Evolutionary conservation across 176 grass and related monocot genomes (phyloP), one percentile per base, ranked within the genome.

Genomic region (Musa schizocarpa): DNA sequence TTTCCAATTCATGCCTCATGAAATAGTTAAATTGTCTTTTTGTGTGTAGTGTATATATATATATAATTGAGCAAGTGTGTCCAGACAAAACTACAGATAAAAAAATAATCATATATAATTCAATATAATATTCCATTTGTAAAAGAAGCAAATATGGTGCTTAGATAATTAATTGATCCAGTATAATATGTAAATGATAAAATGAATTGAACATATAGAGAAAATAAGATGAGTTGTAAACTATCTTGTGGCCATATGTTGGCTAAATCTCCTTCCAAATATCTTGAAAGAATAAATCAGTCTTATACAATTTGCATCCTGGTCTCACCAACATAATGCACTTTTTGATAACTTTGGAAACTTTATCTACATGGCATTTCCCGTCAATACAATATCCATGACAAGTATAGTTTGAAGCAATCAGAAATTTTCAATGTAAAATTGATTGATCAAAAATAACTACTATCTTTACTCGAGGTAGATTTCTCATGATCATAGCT

Each of bases 401-500:
- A 25, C 7, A 65, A 26, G 10, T n/a, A 62, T 20, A 20, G n/a
- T 62, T 20, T n/a, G 5, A 62, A 8, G 34, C 34, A 26, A 27
- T 13, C 9, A 29, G 2, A 1, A 25, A 9, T 27, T 65, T 65
- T 27, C n/a, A 65, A 65, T 65, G 26, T 27, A 14, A 24, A 65
- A 65, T 23, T 65, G 23, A 25, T 27, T 26, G 23, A 43, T 65
- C 0, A 11, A 11, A 26, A 65, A 65, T 10, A 65, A 12, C 23
- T 65, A 21, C 13, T 65, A 65, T 27, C 57, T 61, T 63, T 65
- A 65, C 63, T 65, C 51, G 68, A 49, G 12, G 26, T 29, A 51
- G 68, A n/a, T 71, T 71, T 71, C 1, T 50, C 68, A 71, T 19
- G 68, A 52, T 71, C 68, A 71, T 52, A 9, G 68, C 9, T 52